phyloP scores from a whole-genome alignment of 257 asterid species.

The Voacanga thouarsii region DNA sequence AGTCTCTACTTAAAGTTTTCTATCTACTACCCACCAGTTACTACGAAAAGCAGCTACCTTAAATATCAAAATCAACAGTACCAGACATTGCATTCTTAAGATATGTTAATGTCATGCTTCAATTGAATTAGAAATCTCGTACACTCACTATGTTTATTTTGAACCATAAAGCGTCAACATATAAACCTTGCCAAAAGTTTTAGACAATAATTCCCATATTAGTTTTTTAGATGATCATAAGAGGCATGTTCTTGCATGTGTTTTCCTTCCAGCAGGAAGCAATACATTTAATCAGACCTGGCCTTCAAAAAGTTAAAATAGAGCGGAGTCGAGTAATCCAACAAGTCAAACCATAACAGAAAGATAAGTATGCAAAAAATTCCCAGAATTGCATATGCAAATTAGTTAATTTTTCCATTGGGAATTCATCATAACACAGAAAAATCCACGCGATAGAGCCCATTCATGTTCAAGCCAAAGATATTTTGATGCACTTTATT shows the following conservation, averaged over 20 bases:
- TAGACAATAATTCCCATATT: neutral
- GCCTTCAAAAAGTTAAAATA: neutral
- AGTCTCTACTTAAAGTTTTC: neutral
- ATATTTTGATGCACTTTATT: conserved; percentile 11
- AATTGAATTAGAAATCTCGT: neutral
- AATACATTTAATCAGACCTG: neutral
- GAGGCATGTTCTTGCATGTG: neutral
- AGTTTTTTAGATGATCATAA: neutral
- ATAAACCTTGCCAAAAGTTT: neutral
- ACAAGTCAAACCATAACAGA: neutral
- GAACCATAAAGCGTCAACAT: neutral
- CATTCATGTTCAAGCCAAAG: conserved; percentile 2
- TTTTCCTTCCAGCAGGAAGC: neutral
- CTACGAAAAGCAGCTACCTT: neutral
- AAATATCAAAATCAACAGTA: neutral
- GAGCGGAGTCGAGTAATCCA: neutral
- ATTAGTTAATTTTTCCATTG: neutral
- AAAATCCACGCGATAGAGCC: neutral
- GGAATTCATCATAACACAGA: neutral
- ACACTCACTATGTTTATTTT: neutral
- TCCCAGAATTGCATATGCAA: neutral
- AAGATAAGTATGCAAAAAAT: neutral
- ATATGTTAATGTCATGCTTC: neutral
- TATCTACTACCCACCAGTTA: neutral
- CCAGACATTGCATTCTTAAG: neutral